A percentile compares a stretch with the other conserved stretches of the same genome.
Conservation (phyloP, 2,329 filamentous ascomycete species). For the Fusarium sp. region DNA sequence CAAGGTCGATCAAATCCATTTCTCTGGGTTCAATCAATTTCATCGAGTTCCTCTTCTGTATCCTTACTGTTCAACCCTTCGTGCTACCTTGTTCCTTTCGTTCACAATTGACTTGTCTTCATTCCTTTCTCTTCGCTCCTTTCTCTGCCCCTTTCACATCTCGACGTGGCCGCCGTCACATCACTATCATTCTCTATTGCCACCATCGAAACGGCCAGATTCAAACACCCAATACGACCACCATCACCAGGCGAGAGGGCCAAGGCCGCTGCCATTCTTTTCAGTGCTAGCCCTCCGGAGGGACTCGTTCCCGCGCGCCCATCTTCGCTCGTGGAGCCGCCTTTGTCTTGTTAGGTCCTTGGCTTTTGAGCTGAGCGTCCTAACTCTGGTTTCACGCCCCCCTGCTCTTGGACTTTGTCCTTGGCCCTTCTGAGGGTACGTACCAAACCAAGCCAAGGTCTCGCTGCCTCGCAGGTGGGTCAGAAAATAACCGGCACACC, state of each 20-base stretch:
- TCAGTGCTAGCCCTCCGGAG: conserved; percentile 28
- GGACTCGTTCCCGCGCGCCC: conserved; percentile 30
- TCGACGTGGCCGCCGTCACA: neutral
- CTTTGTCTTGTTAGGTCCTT: conserved; percentile 37
- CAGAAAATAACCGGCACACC: too few species aligned
- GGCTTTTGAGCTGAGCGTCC: conserved; percentile 36
- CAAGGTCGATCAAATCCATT: conserved; percentile 35
- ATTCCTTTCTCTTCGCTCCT: conserved; percentile 38
- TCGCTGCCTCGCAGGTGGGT: conserved; percentile 1
- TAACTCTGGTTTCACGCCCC: conserved; percentile 32
- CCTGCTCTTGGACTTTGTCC: conserved; percentile 7
- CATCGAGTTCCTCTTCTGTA: conserved; percentile 30
- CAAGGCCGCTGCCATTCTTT: neutral
- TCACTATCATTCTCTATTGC: conserved; percentile 16
- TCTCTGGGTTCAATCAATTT: conserved; percentile 32
- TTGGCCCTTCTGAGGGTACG: conserved; percentile 21
- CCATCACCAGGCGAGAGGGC: conserved; percentile 5
- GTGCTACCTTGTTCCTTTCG: conserved; percentile 1
- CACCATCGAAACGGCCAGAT: conserved; percentile 11
- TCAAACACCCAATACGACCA: conserved; percentile 11
- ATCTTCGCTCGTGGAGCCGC: conserved; percentile 38
- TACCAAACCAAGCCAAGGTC: conserved; percentile 16
- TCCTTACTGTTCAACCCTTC: conserved; percentile 7
- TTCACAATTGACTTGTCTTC: conserved; percentile 40
- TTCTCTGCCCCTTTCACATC: conserved; percentile 7